Percentiles rank a stretch among this genome's conserved stretches.
Evolutionary conservation across 345 rosid genomes (phyloP).

Genomic region (Dovyalis caffra): DNA sequence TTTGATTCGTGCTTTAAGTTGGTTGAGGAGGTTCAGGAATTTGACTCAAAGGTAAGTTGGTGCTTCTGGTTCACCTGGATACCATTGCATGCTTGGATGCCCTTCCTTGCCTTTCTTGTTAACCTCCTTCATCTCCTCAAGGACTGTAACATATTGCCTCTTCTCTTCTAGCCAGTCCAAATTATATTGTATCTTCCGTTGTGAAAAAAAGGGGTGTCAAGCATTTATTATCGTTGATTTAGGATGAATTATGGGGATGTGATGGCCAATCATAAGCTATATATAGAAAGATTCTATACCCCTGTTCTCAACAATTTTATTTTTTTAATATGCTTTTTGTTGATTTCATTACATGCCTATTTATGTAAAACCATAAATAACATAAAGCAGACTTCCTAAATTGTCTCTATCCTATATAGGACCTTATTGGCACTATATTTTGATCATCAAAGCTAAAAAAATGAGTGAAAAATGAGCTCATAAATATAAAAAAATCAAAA

Average conservation of each 20-base stretch:
- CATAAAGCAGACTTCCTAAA: no score
- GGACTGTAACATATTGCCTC: neutral
- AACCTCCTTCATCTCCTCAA: no score
- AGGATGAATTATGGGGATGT: neutral
- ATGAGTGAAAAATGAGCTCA: no score
- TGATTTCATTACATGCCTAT: no score
- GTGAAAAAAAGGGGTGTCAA: neutral
- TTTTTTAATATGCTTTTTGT: no score
- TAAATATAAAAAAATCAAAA: no score
- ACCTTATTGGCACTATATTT: no score
- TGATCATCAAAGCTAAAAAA: no score
- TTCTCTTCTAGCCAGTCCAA: neutral
- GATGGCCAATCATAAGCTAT: neutral
- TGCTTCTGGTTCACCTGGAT: neutral
- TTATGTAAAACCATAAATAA: no score
- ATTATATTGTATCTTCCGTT: neutral
- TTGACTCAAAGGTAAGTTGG: constrained; percentile 82
- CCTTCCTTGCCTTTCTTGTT: neutral
- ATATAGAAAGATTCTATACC: no score
- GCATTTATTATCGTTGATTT: neutral
- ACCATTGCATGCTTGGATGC: neutral
- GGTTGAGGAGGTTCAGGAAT: constrained; percentile 93
- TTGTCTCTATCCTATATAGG: no score
- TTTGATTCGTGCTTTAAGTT: constrained; percentile 87
- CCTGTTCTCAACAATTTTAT: no score